Base-by-base conservation (phyloP, 148 eudicot genomes). In the Camellia lanceoleosa region DNA sequence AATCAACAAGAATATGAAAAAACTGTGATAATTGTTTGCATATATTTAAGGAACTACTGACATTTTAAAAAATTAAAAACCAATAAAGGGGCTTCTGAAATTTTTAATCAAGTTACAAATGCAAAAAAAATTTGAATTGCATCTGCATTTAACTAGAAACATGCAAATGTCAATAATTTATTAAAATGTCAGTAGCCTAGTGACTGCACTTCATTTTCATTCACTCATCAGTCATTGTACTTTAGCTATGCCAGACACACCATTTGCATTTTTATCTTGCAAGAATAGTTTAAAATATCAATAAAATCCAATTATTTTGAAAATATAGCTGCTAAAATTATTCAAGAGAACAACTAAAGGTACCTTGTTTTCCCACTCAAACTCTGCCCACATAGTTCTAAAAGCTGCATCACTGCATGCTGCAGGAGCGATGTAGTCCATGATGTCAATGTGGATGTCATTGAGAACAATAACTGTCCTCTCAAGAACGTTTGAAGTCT, bases 311-410 rank as follows among this genome's bases (percentile, higher is more conserved):
- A 30, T 60, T 78, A 78, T 5, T 62, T 51, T 13, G 54, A n/a
- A 58, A 19, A 16, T 10, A 63, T 18, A 55, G 15, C 58, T 2
- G 38, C 20, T 91, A 9, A 47, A 30, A 78, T 66, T 9, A 44
- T n/a, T 14, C 46, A 77, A 49, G 30, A 64, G 38, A 41, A 58
- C 4, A 43, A 62, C 73, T 56, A 72, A 3, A 18, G 69, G 66
- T 91, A 94, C 98, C 98, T 94, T 94, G 85, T 94, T 94, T 87
- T 94, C 98, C 98, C 97, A 94, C 84, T 92, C 98, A 78, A 94
- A 94, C 83, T 94, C 98, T 11, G 97, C 97, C 97, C 98, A 92
- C 97, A 94, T 94, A 65, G 90, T 87, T 81, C 97, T 88, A 81
- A 89, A 94, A 60, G 94, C 97, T 82, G 87, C 92, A 86, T 92